These are phyloP conservation scores for Stenogyne calaminthoides DNA, from an alignment of 305 asterid species.

Conservation along the genomic window DNA sequence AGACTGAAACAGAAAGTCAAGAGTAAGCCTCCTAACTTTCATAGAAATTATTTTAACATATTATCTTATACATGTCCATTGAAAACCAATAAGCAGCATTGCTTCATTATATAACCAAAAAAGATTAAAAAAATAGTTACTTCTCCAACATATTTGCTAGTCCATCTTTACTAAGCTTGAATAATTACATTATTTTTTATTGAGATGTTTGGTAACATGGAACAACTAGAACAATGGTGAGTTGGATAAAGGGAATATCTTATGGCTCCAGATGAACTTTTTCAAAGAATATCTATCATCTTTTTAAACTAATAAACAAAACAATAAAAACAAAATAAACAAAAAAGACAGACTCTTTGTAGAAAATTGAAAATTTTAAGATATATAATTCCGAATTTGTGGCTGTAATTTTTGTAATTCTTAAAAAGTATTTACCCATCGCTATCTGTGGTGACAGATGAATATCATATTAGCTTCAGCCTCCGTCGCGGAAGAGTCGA, in stretches of 20 bases:
- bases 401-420: not conserved
- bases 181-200: not conserved
- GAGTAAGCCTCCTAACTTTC: not conserved
- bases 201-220: not conserved
- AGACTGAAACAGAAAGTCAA: slow-evolving; percentile 25
- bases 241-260: not conserved
- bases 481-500: no score
- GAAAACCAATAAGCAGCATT: not conserved
- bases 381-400: not conserved
- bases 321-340: not conserved
- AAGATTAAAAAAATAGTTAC: not conserved
- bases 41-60: not conserved
- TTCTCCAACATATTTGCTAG: not conserved
- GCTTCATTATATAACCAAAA: not conserved
- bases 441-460: not conserved
- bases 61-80: not conserved
- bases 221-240: not conserved
- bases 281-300: not conserved
- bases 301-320: not conserved
- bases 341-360: not conserved
- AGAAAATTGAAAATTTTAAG: not conserved
- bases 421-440: not conserved
- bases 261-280: not conserved
- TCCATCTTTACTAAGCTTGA: not conserved
- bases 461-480: not conserved